Conservation (phyloP, 129 eudicot species). For the Arctium minus region DNA sequence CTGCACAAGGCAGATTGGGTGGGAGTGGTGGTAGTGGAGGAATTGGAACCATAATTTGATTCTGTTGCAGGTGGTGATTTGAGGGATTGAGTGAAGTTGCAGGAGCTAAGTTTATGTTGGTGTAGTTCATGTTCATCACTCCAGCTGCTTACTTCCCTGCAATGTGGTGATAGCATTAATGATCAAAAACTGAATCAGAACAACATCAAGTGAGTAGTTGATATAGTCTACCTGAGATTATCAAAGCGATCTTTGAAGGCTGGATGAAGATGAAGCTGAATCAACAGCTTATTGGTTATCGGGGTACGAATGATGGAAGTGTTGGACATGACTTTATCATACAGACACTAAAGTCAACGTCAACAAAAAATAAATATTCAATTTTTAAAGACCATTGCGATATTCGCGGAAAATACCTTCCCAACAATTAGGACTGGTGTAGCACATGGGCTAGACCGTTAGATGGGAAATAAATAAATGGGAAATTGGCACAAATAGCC, state of each 20-base stretch:
- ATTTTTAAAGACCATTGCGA: neutral
- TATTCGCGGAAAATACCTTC: neutral
- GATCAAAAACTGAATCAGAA: neutral
- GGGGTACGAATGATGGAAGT: neutral
- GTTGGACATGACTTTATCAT: neutral
- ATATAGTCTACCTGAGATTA: neutral
- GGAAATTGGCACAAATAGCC: too few species aligned
- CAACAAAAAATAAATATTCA: neutral
- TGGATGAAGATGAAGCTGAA: neutral
- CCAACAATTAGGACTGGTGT: neutral
- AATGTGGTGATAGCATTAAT: neutral
- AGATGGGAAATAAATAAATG: too few species aligned
- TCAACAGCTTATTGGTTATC: neutral
- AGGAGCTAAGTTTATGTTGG: neutral
- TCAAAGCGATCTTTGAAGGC: neutral
- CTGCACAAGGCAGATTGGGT: constrained; percentile 9
- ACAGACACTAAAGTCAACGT: neutral
- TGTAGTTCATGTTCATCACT: neutral
- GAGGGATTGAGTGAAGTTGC: neutral
- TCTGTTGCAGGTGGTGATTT: neutral
- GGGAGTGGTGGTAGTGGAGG: constrained; percentile 5
- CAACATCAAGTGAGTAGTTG: neutral
- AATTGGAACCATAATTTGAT: neutral
- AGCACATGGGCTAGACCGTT: neutral
- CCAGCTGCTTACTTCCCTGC: neutral